Conservation (phyloP, 345 rosid genomes). For the Salix arbutifolia region DNA sequence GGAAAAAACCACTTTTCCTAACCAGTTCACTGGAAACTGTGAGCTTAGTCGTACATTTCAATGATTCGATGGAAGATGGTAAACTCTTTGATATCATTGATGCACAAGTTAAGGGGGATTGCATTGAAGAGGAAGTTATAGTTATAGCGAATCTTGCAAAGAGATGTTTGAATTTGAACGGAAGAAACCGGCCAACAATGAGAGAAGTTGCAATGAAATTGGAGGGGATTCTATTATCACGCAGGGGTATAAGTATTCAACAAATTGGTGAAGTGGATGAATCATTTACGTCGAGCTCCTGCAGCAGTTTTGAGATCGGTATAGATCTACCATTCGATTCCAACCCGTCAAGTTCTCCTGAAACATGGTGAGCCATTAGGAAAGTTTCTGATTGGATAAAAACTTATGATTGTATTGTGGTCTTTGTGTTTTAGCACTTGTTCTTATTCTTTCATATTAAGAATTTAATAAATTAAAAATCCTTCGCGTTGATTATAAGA, state of each 20-base stretch:
- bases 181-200: constrained; percentile 11
- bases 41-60: constrained; percentile 17
- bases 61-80: constrained; percentile 7
- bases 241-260: no score
- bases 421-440: no score
- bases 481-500: no score
- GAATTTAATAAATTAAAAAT: neutral
- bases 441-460: no score
- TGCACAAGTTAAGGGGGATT: neutral
- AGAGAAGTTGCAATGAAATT: constrained; percentile 12
- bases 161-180: constrained; percentile 3
- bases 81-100: neutral
- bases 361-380: no score
- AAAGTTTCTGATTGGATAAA: no score
- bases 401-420: no score
- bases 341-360: no score
- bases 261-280: no score
- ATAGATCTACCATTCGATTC: no score
- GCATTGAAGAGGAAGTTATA: neutral
- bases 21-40: constrained; percentile 1
- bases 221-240: neutral
- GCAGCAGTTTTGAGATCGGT: no score
- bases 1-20: constrained; percentile 16
- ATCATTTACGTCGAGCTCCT: no score
- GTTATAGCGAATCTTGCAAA: constrained; percentile 10